phyloP scores from a whole-genome alignment of 78 protist species.

The Planoprotostelium fungivorum region DNA sequence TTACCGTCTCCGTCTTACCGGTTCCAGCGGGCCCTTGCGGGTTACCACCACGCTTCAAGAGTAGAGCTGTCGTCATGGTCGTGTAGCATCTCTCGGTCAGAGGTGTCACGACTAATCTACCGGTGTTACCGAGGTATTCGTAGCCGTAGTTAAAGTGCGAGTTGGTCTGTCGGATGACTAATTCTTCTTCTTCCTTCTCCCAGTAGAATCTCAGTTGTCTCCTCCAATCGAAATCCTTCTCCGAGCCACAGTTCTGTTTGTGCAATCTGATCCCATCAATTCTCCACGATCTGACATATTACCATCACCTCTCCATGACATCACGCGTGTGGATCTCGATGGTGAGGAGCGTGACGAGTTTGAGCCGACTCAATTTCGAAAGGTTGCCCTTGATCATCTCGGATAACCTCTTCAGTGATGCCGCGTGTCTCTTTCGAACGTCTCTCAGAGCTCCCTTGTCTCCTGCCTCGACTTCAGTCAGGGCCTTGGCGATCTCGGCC shows the following conservation, averaged over 20 bases:
- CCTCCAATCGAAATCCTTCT: conserved; percentile 88
- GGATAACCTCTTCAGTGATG: conserved; percentile 59
- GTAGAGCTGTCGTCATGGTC: conserved; percentile 88
- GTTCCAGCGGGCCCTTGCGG: conserved; percentile 99
- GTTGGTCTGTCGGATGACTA: conserved; percentile 80
- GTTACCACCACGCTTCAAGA: conserved; percentile 89
- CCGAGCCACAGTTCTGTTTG: not conserved
- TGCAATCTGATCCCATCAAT: conserved; percentile 68
- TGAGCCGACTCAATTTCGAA: conserved; percentile 60
- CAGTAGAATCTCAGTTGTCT: conserved; percentile 86
- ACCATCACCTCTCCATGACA: not conserved
- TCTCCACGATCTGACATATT: not conserved
- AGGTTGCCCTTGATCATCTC: conserved; percentile 66
- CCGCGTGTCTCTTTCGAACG: conserved; percentile 36
- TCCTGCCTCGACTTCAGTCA: conserved; percentile 21
- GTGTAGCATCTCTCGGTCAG: conserved; percentile 87
- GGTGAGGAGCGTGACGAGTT: conserved; percentile 86
- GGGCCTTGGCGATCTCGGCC: conserved; percentile 29
- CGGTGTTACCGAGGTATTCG: conserved; percentile 97
- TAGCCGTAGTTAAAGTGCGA: conserved; percentile 83
- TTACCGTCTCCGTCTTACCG: conserved; percentile 98
- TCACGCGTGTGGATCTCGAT: conserved; percentile 89
- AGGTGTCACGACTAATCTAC: conserved; percentile 93
- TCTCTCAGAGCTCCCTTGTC: conserved; percentile 15
- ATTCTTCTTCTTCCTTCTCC: conserved; percentile 30